Evolutionary conservation across 2,329 filamentous ascomycete genomes (phyloP), one percentile per base, ranked within the genome.

Genomic region (Cercospora sojina): DNA sequence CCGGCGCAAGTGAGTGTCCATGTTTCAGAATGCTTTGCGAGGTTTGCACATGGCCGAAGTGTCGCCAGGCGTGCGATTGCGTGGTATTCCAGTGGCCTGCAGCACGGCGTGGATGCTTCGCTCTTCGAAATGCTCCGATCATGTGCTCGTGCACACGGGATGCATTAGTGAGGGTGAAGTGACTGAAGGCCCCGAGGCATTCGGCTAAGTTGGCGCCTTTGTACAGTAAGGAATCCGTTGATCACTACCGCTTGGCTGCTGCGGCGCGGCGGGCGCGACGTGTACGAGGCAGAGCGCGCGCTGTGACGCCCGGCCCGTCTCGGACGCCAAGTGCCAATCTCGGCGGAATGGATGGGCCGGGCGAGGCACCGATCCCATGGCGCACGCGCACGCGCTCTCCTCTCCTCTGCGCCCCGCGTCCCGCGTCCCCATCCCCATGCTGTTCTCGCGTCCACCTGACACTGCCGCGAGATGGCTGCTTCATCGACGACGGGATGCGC

Each of bases 11-110:
- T 41, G 47, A 55, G 47, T 62, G 60, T 38, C 27, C 29, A 64
- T 64, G 62, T 64, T 64, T 53, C 62, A 64, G 5, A 6, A 35
- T 16, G 13, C 25, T 41, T 49, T 43, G 62, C 35, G 32, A 63
- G 55, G 18, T 7, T n/a, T 16, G n/a, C 25, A 16, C 18, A 13
- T 59, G 38, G 20, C 53, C 62, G 62, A 64, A 53, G 62, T 64
- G 4, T 59, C 62, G 55, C 62, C 62, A 64, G 56, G 16, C 7
- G 29, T 53, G 4, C 6, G 32, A 47, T 60, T 60, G 58, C 58
- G 35, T 60, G 58, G 12, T 32, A n/a, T n/a, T n/a, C n/a, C n/a
- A 18, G 51, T n/a, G 23, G 51, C 20, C 47, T 20, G 2, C 27
- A 55, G 25, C 51, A 31, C 29, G 51, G 51, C 25, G 27, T 29